Conservation (phyloP, 2,329 filamentous ascomycete species). For the Aureobasidium sp. region DNA sequence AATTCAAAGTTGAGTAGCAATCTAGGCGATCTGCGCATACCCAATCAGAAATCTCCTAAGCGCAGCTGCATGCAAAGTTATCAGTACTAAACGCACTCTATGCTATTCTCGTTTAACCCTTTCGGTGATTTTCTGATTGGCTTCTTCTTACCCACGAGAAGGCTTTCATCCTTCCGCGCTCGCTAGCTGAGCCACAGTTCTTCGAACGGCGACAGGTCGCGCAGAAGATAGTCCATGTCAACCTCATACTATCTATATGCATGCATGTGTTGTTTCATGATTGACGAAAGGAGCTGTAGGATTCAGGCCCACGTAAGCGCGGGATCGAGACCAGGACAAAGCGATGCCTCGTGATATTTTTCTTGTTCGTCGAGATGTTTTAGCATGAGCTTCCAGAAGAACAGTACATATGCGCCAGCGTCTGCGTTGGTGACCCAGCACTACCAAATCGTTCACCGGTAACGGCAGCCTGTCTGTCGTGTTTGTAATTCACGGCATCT, state of each 20-base stretch:
- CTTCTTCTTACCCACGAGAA: neutral
- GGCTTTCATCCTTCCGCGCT: neutral
- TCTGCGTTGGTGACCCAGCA: neutral
- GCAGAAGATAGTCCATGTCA: neutral
- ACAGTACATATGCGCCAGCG: neutral
- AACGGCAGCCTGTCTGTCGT: neutral
- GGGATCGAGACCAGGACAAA: neutral
- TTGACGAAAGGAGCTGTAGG: neutral
- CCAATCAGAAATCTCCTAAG: neutral
- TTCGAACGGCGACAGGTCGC: neutral
- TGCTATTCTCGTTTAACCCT: neutral
- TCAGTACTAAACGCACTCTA: neutral
- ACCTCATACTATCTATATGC: neutral
- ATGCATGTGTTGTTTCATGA: neutral
- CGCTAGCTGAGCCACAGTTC: neutral
- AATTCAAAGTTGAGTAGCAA: neutral
- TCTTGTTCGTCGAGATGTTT: too few species aligned
- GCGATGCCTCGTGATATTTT: too few species aligned
- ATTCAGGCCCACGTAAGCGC: neutral
- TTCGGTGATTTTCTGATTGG: neutral
- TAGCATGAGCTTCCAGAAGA: neutral
- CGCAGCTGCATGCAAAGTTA: neutral
- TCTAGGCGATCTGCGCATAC: neutral
- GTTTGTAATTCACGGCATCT: neutral
- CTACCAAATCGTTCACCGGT: neutral